These are phyloP conservation scores for Phialophora macrospora DNA, from an alignment of 2,329 filamentous ascomycete species.

Conservation along the genomic window DNA sequence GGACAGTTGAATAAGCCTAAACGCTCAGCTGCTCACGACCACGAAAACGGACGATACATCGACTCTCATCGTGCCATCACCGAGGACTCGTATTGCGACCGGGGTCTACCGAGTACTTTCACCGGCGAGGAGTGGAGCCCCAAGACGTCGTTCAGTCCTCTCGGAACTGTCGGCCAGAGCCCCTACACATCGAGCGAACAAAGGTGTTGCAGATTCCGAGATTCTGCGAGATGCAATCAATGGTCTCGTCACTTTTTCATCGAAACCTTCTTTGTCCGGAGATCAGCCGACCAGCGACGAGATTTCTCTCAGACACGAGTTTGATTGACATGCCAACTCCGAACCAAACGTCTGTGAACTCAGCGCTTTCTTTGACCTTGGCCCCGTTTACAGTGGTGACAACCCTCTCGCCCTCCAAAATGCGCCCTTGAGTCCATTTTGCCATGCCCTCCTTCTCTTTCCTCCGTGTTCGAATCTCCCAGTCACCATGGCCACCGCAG, in stretches of 20 bases:
- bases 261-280: background rate
- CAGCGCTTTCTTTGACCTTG: background rate
- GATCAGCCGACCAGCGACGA: background rate
- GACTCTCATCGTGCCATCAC: background rate
- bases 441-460: background rate
- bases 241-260: too few relatives aligned
- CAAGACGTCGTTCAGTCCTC: background rate
- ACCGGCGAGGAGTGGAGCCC: background rate
- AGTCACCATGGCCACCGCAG: slow-evolving; percentile 29
- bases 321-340: background rate
- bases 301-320: background rate
- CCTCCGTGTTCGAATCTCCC: background rate
- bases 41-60: background rate
- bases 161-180: background rate
- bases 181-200: background rate
- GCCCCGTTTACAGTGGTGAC: slow-evolving; percentile 1
- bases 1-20: background rate
- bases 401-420: background rate
- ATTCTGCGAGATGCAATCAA: too few relatives aligned
- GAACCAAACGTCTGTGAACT: background rate
- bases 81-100: background rate
- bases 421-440: background rate
- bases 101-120: too few relatives aligned
- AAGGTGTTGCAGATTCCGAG: background rate
- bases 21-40: background rate